Evolutionary conservation across 345 rosid genomes (phyloP).

Genomic region (Rhodomyrtus tomentosa): DNA sequence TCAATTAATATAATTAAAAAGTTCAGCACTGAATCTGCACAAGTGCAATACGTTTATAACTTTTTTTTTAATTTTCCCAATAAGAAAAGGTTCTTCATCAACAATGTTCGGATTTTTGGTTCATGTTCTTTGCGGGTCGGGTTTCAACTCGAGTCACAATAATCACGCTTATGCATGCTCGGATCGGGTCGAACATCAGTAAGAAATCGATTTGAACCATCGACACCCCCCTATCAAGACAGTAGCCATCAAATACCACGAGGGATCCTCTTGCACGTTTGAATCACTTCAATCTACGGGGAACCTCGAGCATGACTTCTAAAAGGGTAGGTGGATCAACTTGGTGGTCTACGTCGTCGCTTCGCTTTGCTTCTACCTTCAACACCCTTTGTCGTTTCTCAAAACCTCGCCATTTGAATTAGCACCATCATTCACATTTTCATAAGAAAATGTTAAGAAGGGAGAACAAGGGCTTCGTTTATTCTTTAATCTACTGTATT

Average conservation of each 20-base stretch:
- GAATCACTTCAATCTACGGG: not conserved
- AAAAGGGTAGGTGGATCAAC: not conserved
- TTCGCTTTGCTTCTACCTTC: not conserved
- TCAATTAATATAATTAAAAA: not conserved
- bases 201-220: not conserved
- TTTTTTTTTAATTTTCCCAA: not conserved
- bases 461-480: no score
- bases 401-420: not conserved
- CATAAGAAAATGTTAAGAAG: no score
- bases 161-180: not conserved
- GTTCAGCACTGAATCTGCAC: not conserved
- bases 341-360: not conserved
- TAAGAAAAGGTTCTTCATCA: not conserved
- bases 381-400: not conserved
- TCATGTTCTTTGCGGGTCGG: not conserved
- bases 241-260: not conserved
- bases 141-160: not conserved
- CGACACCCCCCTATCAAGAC: not conserved
- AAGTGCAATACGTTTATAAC: not conserved
- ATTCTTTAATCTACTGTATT: no score
- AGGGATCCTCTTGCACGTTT: not conserved
- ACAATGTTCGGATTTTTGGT: not conserved
- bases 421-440: not conserved
- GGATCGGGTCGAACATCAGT: accelerated
- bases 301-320: not conserved